Percentiles rank a stretch among this genome's conserved stretches.
Evolutionary conservation across 1,284 basidiomycete genomes (phyloP).

Genomic region (Meira nashicola): DNA sequence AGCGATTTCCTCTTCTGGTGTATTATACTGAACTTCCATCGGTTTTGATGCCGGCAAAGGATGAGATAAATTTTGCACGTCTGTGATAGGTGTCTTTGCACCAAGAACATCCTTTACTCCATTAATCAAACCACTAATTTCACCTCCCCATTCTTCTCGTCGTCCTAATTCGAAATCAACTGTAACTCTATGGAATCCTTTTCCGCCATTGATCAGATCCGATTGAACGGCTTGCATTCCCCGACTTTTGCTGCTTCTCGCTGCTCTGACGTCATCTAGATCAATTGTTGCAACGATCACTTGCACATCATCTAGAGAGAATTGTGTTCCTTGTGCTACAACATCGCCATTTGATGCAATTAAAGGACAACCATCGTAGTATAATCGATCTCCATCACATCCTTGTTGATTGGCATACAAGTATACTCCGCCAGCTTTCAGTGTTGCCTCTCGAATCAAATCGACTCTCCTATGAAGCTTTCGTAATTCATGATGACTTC

Average conservation of each 20-base stretch:
- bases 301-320: constrained; percentile 90
- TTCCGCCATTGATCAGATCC: constrained; percentile 71
- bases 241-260: constrained; percentile 69
- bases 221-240: constrained; percentile 81
- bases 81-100: not conserved
- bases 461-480: constrained; percentile 88
- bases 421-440: constrained; percentile 86
- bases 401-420: constrained; percentile 98
- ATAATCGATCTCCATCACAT: constrained; percentile 93
- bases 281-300: constrained; percentile 92
- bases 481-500: constrained; percentile 92
- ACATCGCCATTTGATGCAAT: constrained; percentile 90
- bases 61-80: too few relatives aligned
- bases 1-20: constrained; percentile 92
- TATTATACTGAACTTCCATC: constrained; percentile 70
- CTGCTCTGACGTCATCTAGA: constrained; percentile 85
- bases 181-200: constrained; percentile 63
- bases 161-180: constrained; percentile 56
- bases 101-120: not conserved
- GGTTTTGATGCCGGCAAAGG: not conserved
- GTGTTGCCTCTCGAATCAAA: constrained; percentile 90
- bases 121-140: not conserved
- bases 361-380: constrained; percentile 95
- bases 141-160: constrained; percentile 45
- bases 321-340: constrained; percentile 91